Conservation (phyloP, 1,139 yeast genomes). For the Lodderomyces elongisporus region DNA sequence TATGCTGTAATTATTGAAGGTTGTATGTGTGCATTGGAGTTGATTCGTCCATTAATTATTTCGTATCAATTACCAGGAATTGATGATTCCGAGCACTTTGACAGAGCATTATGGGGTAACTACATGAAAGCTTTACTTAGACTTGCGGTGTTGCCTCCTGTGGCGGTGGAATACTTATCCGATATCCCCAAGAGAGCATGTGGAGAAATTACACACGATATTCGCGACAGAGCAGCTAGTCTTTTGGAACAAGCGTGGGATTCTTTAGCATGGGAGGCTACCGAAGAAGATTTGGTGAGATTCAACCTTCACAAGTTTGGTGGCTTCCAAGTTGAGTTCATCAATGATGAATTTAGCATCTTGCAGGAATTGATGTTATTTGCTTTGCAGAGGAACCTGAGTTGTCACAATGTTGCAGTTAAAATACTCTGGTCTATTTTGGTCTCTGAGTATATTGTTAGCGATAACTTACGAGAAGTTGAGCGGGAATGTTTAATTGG, state of each 20-base stretch:
- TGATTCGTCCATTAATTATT: constrained; percentile 53
- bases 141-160: constrained; percentile 51
- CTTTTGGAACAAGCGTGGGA: constrained; percentile 68
- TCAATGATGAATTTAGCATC: constrained; percentile 51
- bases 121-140: constrained; percentile 56
- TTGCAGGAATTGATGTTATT: constrained; percentile 63
- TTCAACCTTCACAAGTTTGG: constrained; percentile 64
- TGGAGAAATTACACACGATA: constrained; percentile 55
- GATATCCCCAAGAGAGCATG: constrained; percentile 74
- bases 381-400: constrained; percentile 62
- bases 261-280: constrained; percentile 63
- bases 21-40: constrained; percentile 51
- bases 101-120: constrained; percentile 59
- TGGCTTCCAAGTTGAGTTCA: constrained; percentile 68
- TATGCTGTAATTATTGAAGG: constrained; percentile 61
- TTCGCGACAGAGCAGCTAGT: constrained; percentile 56
- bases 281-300: constrained; percentile 52
- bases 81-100: constrained; percentile 45
- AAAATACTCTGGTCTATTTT: constrained; percentile 68
- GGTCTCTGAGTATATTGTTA: constrained; percentile 60
- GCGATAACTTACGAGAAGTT: constrained; percentile 51
- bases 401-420: constrained; percentile 62
- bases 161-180: constrained; percentile 58
- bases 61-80: constrained; percentile 51
- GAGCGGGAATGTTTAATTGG: constrained; percentile 62